These are phyloP conservation scores for Thalassia testudinum DNA, from an alignment of 116 monocot species.

Conservation along the genomic window DNA sequence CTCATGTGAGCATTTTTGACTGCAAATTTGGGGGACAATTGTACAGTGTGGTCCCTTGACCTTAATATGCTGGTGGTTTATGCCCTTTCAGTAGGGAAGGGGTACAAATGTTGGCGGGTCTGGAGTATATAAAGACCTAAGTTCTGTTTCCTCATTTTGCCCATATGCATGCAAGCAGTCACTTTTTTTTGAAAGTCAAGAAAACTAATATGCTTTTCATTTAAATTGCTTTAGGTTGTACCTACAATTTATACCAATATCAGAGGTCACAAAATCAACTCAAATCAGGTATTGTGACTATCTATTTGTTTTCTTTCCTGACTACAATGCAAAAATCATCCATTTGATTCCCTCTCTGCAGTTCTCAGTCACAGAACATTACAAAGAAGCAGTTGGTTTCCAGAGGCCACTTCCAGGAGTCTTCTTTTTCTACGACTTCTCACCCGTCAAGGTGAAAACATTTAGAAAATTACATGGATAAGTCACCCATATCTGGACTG, in stretches of 20 bases:
- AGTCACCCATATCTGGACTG: neutral
- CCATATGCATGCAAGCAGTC: no score
- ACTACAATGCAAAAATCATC: neutral
- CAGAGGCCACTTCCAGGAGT: slow-evolving; percentile 59
- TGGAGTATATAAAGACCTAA: no score
- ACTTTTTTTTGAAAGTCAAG: no score
- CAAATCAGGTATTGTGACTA: slow-evolving; percentile 88
- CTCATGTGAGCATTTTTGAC: no score
- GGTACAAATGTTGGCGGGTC: no score
- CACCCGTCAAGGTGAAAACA: slow-evolving; percentile 71
- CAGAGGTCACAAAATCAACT: slow-evolving; percentile 66
- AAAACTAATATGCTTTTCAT: no score
- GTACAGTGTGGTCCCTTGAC: no score
- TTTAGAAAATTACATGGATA: neutral
- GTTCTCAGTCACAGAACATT: slow-evolving; percentile 98
- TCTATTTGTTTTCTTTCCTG: neutral
- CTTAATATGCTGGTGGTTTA: no score
- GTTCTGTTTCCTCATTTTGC: no score
- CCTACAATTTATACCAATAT: slow-evolving; percentile 83
- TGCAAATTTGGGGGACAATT: no score
- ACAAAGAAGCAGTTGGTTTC: slow-evolving; percentile 48
- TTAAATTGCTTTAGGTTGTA: slow-evolving; percentile 49
- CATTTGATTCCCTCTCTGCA: slow-evolving; percentile 26
- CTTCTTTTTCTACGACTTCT: slow-evolving; percentile 87
- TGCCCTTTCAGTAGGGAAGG: no score